Evolutionary conservation across 2,329 filamentous ascomycete species (phyloP).

Genomic region (Aspergillus carbonarius): DNA sequence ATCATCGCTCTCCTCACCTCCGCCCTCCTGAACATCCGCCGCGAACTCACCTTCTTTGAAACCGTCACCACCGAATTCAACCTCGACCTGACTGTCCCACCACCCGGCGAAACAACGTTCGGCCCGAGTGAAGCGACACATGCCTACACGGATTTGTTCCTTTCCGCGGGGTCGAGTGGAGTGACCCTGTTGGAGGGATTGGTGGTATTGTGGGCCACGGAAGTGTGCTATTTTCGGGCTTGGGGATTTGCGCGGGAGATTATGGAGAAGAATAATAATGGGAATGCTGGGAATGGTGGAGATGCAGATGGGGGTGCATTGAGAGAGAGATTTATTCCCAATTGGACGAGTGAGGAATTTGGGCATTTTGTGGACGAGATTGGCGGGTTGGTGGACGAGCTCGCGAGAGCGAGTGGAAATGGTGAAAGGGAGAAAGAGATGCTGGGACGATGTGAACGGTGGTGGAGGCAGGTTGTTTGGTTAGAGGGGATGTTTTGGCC

Average conservation of each 20-base stretch:
- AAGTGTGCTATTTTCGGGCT: constrained; percentile 62
- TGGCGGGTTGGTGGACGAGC: constrained; percentile 56
- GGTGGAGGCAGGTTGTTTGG: constrained; percentile 52
- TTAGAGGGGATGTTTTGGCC: constrained; percentile 64
- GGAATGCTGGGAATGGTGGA: constrained; percentile 14
- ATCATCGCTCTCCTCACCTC: constrained; percentile 64
- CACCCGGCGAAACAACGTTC: constrained; percentile 25
- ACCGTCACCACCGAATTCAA: constrained; percentile 61
- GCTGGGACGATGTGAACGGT: constrained; percentile 47
- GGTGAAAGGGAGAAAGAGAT: constrained; percentile 32
- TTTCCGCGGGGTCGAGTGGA: constrained; percentile 53
- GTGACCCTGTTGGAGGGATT: constrained; percentile 64
- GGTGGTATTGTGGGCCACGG: constrained; percentile 74
- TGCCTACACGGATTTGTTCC: constrained; percentile 59
- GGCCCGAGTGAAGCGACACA: constrained; percentile 49
- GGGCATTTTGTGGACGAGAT: constrained; percentile 58
- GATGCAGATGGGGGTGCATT: constrained; percentile 66
- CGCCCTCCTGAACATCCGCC: constrained; percentile 64
- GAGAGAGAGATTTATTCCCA: constrained; percentile 64
- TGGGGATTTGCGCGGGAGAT: constrained; percentile 50
- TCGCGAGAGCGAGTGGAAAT: constrained; percentile 41
- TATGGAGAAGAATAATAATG: constrained; percentile 29
- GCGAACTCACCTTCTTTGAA: constrained; percentile 68
- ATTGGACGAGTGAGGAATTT: constrained; percentile 66
- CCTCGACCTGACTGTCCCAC: constrained; percentile 50